Conservation (phyloP, 495 filamentous ascomycete species). For the Massariosphaeria phaeospora region DNA sequence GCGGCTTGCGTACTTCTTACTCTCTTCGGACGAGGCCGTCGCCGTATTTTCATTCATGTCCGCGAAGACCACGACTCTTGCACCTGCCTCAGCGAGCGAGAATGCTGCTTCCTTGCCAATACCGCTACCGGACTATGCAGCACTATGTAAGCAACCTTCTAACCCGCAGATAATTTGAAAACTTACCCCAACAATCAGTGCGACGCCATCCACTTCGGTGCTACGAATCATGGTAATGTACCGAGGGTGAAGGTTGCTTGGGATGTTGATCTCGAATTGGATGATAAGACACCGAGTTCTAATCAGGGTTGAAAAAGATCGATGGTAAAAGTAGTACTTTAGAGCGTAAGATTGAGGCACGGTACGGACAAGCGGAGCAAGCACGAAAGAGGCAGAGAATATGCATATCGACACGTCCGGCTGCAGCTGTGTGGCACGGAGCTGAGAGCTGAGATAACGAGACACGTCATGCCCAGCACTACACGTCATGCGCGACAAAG, state of each 20-base stretch:
- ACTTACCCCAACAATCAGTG: conserved; percentile 9
- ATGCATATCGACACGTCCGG: too few relatives aligned
- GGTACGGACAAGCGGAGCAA: not conserved
- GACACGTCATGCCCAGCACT: too few relatives aligned
- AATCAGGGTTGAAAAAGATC: not conserved
- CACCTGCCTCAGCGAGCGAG: conserved; percentile 14
- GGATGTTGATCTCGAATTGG: not conserved
- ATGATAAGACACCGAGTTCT: not conserved
- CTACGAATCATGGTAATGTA: conserved; percentile 3
- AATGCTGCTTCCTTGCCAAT: conserved; percentile 15
- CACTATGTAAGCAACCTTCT: not conserved
- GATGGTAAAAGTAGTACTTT: not conserved
- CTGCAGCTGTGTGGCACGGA: too few relatives aligned
- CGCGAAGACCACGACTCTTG: conserved; percentile 19
- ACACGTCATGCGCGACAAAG: too few relatives aligned
- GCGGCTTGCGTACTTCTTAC: conserved; percentile 10
- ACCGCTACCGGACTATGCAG: conserved; percentile 10
- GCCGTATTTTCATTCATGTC: conserved; percentile 12
- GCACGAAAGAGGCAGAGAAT: too few relatives aligned
- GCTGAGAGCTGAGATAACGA: too few relatives aligned
- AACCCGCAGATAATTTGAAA: not conserved
- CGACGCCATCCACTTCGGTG: conserved; percentile 5
- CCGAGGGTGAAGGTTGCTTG: not conserved
- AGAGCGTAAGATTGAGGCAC: not conserved
- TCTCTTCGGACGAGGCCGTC: conserved; percentile 13